Evolutionary conservation across 305 asterid species (phyloP).

Genomic region (Fraxinus sp.): DNA sequence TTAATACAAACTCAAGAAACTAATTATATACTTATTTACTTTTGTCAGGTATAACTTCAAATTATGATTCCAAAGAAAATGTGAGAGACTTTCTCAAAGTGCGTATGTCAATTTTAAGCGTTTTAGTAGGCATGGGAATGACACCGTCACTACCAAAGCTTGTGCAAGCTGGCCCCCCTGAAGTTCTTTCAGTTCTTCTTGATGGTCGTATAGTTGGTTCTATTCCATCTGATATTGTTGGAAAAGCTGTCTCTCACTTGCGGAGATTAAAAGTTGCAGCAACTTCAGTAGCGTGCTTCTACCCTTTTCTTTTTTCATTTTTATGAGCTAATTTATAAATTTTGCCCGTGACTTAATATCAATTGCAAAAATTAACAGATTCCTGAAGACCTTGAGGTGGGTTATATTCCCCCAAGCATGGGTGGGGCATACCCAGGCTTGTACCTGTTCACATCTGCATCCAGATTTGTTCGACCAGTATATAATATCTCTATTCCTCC

Average conservation of each 20-base stretch:
- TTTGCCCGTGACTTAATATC: conserved; percentile 11
- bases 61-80: conserved; percentile 67
- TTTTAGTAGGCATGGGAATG: conserved; percentile 75
- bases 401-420: conserved; percentile 87
- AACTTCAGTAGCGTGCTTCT: conserved; percentile 55
- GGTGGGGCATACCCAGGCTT: conserved; percentile 94
- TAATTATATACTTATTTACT: conserved; percentile 10
- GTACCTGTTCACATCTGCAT: conserved; percentile 75
- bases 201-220: conserved; percentile 91
- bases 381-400: conserved; percentile 97
- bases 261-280: conserved; percentile 78
- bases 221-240: conserved; percentile 58
- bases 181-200: conserved; percentile 74
- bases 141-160: conserved; percentile 69
- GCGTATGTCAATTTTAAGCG: conserved; percentile 53
- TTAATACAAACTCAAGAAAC: neutral
- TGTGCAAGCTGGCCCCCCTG: conserved; percentile 84
- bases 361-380: conserved; percentile 46
- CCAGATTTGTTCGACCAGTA: conserved; percentile 94
- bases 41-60: conserved; percentile 78
- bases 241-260: conserved; percentile 62
- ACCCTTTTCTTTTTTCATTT: neutral
- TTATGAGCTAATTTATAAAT: neutral
- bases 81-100: conserved; percentile 65
- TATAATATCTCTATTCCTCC: conserved; percentile 56